These are phyloP conservation scores for Arabidopsis arenosa DNA, from an alignment of 345 rosid species.

Conservation along the genomic window DNA sequence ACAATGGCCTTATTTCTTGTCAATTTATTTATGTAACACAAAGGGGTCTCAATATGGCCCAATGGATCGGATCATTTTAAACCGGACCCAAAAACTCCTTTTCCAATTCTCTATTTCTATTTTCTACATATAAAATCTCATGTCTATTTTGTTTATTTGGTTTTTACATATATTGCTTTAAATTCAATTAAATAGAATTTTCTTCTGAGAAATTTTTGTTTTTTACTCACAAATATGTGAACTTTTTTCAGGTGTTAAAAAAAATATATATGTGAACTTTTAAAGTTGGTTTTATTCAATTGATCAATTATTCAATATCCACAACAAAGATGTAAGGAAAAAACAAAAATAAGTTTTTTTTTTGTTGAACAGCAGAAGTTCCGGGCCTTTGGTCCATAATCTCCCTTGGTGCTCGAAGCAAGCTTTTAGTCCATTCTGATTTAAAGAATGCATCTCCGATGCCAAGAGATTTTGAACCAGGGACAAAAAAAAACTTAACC, in stretches of 20 bases:
- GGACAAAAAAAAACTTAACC: no score
- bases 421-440: no score
- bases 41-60: neutral
- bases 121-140: neutral
- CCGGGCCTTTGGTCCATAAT: no score
- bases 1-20: neutral
- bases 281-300: neutral
- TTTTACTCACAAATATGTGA: neutral
- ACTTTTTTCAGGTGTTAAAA: no score
- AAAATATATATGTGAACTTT: neutral
- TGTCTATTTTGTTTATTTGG: neutral
- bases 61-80: constrained; percentile 3
- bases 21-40: neutral
- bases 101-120: neutral
- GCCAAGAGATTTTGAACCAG: no score
- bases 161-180: neutral
- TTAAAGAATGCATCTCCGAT: no score
- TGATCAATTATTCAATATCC: neutral
- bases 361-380: no score
- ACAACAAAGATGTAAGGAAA: neutral
- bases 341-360: neutral
- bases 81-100: constrained; percentile 1
- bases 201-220: neutral
- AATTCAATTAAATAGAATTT: neutral
- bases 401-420: no score